Conservation (phyloP, 192 early-diverging fungal genomes). For the Linnemannia schmuckeri region DNA sequence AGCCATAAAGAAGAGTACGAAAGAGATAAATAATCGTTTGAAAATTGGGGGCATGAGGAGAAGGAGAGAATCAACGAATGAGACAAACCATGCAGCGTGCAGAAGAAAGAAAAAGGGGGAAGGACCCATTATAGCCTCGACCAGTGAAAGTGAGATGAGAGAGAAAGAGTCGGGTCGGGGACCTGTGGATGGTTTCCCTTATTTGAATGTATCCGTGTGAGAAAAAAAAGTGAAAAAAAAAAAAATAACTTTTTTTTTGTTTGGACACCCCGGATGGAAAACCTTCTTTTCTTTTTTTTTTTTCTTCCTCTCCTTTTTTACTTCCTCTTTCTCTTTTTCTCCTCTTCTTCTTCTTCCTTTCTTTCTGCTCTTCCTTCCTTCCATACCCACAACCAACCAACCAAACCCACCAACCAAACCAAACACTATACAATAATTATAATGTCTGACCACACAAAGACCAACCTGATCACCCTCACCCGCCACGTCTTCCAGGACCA, state of each 20-base stretch:
- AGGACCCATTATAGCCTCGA: not conserved
- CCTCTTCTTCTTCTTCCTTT: conserved; percentile 17
- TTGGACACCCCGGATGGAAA: not conserved
- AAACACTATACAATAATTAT: not conserved
- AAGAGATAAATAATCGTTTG: not conserved
- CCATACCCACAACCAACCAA: not conserved
- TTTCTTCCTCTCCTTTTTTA: not conserved
- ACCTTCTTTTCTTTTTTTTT: conserved; percentile 19
- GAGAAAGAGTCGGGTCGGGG: not conserved
- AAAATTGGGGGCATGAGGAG: not conserved
- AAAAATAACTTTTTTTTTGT: not conserved
- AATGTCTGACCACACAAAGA: conserved; percentile 62
- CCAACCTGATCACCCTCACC: conserved; percentile 95
- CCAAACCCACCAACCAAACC: not conserved
- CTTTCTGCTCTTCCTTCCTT: conserved; percentile 7
- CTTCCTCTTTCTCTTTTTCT: conserved; percentile 2
- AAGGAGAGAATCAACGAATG: too few relatives aligned
- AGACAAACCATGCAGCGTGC: too few relatives aligned
- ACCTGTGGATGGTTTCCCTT: not conserved
- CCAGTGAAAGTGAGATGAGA: not conserved
- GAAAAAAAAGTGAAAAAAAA: not conserved
- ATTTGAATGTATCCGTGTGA: conserved; percentile 45
- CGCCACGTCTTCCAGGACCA: conserved; percentile 94
- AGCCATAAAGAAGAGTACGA: not conserved
- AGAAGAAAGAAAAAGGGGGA: too few relatives aligned